These are phyloP conservation scores for Chaetothyriales sp. DNA, from an alignment of 2,329 filamentous ascomycete genomes.

Conservation along the genomic window DNA sequence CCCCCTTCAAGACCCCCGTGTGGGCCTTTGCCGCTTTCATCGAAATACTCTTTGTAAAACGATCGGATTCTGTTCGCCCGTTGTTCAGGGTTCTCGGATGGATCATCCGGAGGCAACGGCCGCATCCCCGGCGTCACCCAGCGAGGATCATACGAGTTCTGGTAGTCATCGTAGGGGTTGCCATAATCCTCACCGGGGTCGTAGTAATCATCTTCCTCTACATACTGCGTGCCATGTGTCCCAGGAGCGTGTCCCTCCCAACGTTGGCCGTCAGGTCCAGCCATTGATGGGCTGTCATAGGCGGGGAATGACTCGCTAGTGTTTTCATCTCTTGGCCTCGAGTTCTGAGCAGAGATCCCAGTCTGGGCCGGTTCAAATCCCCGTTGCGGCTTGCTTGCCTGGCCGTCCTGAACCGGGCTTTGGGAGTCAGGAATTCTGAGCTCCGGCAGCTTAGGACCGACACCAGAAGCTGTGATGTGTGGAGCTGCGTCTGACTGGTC, in stretches of 20 bases:
- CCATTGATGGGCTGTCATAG: conserved; percentile 3
- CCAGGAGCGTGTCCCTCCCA: conserved; percentile 3
- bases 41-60: conserved; percentile 99
- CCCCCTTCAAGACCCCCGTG: conserved; percentile 54
- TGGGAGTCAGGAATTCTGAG: background rate
- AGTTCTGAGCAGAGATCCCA: background rate
- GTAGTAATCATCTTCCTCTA: conserved; percentile 6
- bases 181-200: conserved; percentile 8
- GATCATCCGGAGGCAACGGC: conserved; percentile 74
- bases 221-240: conserved; percentile 3
- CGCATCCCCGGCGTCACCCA: conserved; percentile 51
- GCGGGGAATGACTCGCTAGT: background rate
- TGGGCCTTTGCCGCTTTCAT: conserved; percentile 49
- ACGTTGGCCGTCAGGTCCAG: conserved; percentile 6
- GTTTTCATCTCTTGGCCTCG: background rate
- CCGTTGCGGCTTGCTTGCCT: background rate
- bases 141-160: conserved; percentile 27
- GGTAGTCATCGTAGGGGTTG: conserved; percentile 10
- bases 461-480: background rate
- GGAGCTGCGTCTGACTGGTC: background rate
- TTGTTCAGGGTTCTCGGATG: conserved; percentile 80
- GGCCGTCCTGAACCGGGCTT: background rate
- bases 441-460: background rate
- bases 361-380: background rate
- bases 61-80: conserved; percentile 92